Percentiles rank a stretch among this genome's conserved stretches.
phyloP scores from a whole-genome alignment of 208 protist species.

The Naegleria lovaniensis region DNA sequence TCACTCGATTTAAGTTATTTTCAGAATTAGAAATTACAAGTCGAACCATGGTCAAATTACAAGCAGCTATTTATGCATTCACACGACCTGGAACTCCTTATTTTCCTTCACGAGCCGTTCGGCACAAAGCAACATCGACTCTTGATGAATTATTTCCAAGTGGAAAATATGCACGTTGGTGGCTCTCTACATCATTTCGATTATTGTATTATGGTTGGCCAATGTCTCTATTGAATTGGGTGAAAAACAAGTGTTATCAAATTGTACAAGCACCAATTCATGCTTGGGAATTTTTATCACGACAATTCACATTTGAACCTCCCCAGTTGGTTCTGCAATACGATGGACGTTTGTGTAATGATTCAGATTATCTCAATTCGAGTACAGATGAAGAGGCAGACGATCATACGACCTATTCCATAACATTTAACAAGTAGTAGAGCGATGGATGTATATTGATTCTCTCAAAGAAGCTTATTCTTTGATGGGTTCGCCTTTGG shows the following conservation, averaged over 20 bases:
- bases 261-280: background rate
- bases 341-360: background rate
- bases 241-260: background rate
- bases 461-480: no score
- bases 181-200: background rate
- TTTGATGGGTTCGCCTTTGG: no score
- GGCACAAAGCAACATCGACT: background rate
- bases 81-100: background rate
- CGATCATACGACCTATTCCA: background rate
- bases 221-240: background rate
- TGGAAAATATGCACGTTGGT: background rate
- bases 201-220: background rate
- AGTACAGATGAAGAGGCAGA: background rate
- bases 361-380: background rate
- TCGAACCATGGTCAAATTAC: background rate
- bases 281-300: background rate
- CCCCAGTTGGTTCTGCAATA: background rate
- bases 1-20: background rate
- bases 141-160: conserved; percentile 18
- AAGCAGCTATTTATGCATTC: background rate
- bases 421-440: background rate
- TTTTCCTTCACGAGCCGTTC: background rate
- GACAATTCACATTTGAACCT: background rate
- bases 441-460: no score
- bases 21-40: background rate